Conservation (phyloP, 768 basidiomycete genomes). For the Suillus placidus region DNA sequence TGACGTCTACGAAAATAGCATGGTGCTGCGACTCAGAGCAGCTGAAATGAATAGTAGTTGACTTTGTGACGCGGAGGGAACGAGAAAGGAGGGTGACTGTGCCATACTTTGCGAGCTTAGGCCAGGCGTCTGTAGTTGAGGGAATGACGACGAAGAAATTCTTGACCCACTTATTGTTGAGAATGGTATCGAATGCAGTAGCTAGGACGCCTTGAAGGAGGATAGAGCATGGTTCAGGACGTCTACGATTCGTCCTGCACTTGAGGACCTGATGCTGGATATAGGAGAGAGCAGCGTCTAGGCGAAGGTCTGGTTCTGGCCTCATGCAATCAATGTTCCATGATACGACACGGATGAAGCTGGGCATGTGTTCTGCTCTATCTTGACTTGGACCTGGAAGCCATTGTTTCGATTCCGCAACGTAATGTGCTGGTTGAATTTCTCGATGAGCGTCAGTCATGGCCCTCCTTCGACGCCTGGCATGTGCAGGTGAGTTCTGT, state of each 20-base stretch:
- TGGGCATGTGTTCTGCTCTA: conserved; percentile 21
- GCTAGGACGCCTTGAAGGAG: conserved; percentile 65
- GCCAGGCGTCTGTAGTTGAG: conserved; percentile 51
- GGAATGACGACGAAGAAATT: conserved; percentile 57
- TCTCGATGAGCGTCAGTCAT: conserved; percentile 6
- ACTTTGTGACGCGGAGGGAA: conserved; percentile 43
- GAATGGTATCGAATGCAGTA: conserved; percentile 44
- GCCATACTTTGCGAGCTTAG: conserved; percentile 47
- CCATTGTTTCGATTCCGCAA: background rate
- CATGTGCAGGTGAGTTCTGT: background rate
- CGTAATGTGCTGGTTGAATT: background rate
- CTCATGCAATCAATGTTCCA: conserved; percentile 63
- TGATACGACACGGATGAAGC: conserved; percentile 52
- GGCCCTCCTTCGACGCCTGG: background rate
- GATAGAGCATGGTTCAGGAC: conserved; percentile 58
- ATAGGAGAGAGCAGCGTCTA: conserved; percentile 48
- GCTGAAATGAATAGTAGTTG: conserved; percentile 49
- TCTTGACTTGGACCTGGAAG: background rate
- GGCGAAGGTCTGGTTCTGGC: conserved; percentile 39
- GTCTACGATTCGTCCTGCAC: conserved; percentile 39
- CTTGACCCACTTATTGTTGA: conserved; percentile 59
- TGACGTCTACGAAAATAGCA: conserved; percentile 54
- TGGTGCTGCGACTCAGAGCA: conserved; percentile 47
- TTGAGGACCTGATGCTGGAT: conserved; percentile 50
- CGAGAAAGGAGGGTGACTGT: conserved; percentile 63